These are phyloP conservation scores for Lepiota brunneoincarnata DNA, from an alignment of 768 basidiomycete genomes.

Conservation along the genomic window DNA sequence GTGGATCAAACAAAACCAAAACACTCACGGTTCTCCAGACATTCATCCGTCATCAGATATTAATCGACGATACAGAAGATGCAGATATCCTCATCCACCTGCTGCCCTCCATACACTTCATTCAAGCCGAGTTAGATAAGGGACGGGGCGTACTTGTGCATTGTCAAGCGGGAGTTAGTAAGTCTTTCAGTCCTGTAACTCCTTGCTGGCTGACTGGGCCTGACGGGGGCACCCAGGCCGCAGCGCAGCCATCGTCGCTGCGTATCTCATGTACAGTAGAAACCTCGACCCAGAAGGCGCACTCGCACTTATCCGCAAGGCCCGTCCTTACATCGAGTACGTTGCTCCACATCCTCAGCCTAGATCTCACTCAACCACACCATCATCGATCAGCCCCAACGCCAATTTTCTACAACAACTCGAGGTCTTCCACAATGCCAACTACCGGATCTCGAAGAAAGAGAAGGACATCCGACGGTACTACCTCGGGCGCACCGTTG, in stretches of 20 bases:
- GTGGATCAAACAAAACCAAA: not conserved
- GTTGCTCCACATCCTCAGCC: constrained; percentile 20
- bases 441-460: constrained; percentile 60
- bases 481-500: constrained; percentile 75
- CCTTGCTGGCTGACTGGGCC: not conserved
- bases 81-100: constrained; percentile 80
- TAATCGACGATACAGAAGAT: constrained; percentile 72
- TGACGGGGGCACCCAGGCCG: constrained; percentile 48
- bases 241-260: constrained; percentile 82
- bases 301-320: constrained; percentile 62
- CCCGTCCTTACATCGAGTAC: constrained; percentile 71
- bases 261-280: constrained; percentile 81
- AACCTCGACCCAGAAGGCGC: constrained; percentile 58
- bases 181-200: constrained; percentile 25
- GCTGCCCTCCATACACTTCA: constrained; percentile 78
- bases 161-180: constrained; percentile 88
- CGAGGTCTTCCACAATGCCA: constrained; percentile 71
- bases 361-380: not conserved
- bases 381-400: constrained; percentile 87
- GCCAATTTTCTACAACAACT: constrained; percentile 79
- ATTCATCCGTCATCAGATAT: constrained; percentile 76
- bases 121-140: constrained; percentile 74
- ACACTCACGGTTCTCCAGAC: constrained; percentile 42
- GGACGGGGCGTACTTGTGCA: constrained; percentile 82
- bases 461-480: constrained; percentile 78